Conservation (phyloP, 192 early-diverging fungal genomes). For the Coemansia sp. region DNA sequence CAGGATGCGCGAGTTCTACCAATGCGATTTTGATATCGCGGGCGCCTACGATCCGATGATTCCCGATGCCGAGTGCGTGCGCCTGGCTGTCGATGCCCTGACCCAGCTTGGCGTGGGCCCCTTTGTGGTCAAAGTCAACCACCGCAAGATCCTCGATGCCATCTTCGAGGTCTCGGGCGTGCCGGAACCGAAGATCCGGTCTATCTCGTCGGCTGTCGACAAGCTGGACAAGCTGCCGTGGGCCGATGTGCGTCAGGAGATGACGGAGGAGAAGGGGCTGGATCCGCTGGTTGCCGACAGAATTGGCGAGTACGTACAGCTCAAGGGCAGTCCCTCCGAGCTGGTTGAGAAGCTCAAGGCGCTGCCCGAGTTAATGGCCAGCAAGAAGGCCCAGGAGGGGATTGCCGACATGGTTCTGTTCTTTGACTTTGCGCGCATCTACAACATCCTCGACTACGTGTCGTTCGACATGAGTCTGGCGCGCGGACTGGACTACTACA, state of each 20-base stretch:
- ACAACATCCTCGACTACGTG: slow-evolving; percentile 66
- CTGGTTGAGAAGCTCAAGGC: slow-evolving; percentile 71
- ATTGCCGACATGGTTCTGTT: slow-evolving; percentile 84
- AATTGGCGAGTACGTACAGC: slow-evolving; percentile 91
- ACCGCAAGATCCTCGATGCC: slow-evolving; percentile 96
- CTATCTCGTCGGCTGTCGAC: slow-evolving; percentile 97
- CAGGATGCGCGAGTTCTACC: slow-evolving; percentile 98
- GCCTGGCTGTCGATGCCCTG: slow-evolving; percentile 82
- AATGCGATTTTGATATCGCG: slow-evolving; percentile 99
- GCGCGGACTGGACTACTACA: slow-evolving; percentile 99
- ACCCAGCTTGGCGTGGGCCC: slow-evolving; percentile 76
- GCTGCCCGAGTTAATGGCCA: slow-evolving; percentile 66
- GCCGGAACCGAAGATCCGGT: slow-evolving; percentile 79
- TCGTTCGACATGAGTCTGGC: slow-evolving; percentile 95
- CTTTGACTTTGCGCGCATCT: slow-evolving; percentile 82
- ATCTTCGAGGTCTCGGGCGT: slow-evolving; percentile 98
- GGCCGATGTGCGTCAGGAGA: slow-evolving; percentile 92
- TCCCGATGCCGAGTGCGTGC: slow-evolving; percentile 91
- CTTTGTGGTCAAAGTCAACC: slow-evolving; percentile 96
- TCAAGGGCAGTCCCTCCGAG: slow-evolving; percentile 70
- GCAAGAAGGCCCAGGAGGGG: slow-evolving; percentile 73
- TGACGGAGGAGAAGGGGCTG: slow-evolving; percentile 92
- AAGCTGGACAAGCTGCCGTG: slow-evolving; percentile 98
- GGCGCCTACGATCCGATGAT: slow-evolving; percentile 94
- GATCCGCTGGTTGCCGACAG: slow-evolving; percentile 75